Percentiles rank a stretch among this genome's conserved stretches.
These are phyloP conservation scores for Kurtzmaniella quercitrusa DNA, from an alignment of 1,139 yeast species.

Conservation along the genomic window DNA sequence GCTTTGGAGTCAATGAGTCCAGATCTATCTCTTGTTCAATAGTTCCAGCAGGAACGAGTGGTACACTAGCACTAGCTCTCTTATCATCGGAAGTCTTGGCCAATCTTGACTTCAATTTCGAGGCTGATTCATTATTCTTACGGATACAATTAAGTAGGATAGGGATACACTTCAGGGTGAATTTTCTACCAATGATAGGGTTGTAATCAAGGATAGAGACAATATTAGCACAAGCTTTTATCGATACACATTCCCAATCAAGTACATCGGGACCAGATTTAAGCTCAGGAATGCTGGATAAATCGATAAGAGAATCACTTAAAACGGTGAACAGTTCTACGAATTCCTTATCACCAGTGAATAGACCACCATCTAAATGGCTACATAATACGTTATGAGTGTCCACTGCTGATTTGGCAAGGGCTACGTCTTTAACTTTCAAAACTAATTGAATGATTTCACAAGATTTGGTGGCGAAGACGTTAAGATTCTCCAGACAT, in stretches of 20 bases:
- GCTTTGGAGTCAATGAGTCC: slow-evolving; percentile 23
- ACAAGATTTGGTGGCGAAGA: slow-evolving; percentile 65
- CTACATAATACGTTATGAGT: slow-evolving; percentile 61
- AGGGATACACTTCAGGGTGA: slow-evolving; percentile 39
- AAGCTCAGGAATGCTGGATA: slow-evolving; percentile 3
- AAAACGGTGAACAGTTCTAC: slow-evolving; percentile 47
- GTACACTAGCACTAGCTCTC: slow-evolving; percentile 16
- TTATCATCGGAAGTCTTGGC: slow-evolving; percentile 12
- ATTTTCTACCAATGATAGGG: slow-evolving; percentile 31
- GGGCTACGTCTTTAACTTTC: slow-evolving; percentile 48
- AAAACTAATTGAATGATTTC: slow-evolving; percentile 44
- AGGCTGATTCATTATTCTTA: slow-evolving; percentile 11
- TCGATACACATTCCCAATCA: slow-evolving; percentile 48
- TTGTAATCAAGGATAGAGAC: slow-evolving; percentile 42
- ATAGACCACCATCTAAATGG: slow-evolving; percentile 62
- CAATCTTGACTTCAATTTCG: slow-evolving; percentile 19
- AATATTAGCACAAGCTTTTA: slow-evolving; percentile 41
- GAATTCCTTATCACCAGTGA: slow-evolving; percentile 67
- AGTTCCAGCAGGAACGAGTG: slow-evolving; percentile 11
- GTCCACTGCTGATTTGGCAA: slow-evolving; percentile 47
- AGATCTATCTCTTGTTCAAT: slow-evolving; percentile 16
- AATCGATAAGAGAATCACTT: slow-evolving; percentile 28
- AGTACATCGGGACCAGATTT: slow-evolving; percentile 29
- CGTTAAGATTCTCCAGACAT: slow-evolving; percentile 79
- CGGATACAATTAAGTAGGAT: slow-evolving; percentile 31